These are phyloP conservation scores for Pythium oligandrum DNA, from an alignment of 352 stramenopile genomes.

Conservation along the genomic window DNA sequence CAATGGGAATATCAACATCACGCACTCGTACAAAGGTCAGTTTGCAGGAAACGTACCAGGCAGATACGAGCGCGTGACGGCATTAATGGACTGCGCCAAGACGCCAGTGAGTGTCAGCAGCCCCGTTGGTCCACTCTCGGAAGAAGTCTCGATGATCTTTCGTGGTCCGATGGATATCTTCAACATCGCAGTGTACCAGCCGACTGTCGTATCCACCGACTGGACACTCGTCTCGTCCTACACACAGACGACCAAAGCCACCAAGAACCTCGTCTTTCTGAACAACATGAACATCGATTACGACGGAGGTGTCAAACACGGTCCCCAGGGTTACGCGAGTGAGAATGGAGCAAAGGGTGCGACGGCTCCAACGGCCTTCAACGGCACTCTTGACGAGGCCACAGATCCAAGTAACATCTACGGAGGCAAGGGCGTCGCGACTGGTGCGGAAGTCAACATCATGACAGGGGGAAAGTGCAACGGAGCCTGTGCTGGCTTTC, in stretches of 20 bases:
- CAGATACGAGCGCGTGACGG: constrained; percentile 46
- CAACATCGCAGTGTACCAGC: constrained; percentile 56
- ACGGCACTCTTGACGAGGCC: constrained; percentile 42
- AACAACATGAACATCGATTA: constrained; percentile 80
- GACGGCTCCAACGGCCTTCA: constrained; percentile 29
- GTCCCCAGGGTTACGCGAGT: constrained; percentile 48
- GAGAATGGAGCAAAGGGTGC: constrained; percentile 30
- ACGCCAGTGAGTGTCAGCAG: constrained; percentile 34
- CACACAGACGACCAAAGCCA: constrained; percentile 17
- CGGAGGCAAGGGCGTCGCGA: constrained; percentile 48
- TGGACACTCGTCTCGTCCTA: constrained; percentile 58
- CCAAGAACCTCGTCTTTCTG: constrained; percentile 65
- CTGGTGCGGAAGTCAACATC: constrained; percentile 74
- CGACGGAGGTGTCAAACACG: constrained; percentile 20
- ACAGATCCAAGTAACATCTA: constrained; percentile 31
- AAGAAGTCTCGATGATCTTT: constrained; percentile 62
- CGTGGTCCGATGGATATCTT: constrained; percentile 54
- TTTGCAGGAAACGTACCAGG: constrained; percentile 46
- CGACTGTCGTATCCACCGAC: constrained; percentile 4
- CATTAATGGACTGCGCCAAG: constrained; percentile 31
- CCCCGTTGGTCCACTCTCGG: constrained; percentile 49
- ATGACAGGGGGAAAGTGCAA: constrained; percentile 58
- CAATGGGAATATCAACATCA: constrained; percentile 23
- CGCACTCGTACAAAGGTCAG: constrained; percentile 43
- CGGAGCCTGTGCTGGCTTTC: constrained; percentile 56